Conservation (phyloP, 352 stramenopile genomes). For the Aphanomyces stellatus region DNA sequence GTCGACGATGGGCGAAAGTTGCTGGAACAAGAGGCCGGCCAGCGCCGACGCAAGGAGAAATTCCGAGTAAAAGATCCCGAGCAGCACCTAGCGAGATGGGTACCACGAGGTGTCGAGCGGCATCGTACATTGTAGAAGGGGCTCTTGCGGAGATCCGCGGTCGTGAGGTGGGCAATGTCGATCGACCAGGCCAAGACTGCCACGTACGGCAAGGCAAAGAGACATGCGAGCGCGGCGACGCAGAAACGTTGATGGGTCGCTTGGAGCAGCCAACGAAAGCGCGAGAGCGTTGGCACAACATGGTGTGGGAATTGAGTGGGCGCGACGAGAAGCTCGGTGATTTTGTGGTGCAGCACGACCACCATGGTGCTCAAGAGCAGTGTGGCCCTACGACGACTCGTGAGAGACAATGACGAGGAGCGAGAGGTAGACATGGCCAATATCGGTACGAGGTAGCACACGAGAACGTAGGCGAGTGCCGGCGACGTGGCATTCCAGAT, state of each 20-base stretch:
- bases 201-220: background rate
- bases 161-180: background rate
- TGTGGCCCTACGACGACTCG: background rate
- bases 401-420: background rate
- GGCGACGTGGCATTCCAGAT: background rate
- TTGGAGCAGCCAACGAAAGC: background rate
- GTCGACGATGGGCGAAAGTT: no score
- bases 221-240: background rate
- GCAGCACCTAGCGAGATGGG: no score
- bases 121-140: no score
- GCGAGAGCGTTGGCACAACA: background rate
- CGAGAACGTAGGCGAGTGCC: background rate
- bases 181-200: background rate
- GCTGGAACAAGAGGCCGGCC: no score
- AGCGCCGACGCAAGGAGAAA: no score
- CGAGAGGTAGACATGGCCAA: background rate
- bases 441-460: background rate
- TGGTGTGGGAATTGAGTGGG: background rate
- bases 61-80: no score
- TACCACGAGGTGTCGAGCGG: no score
- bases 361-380: background rate
- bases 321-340: background rate
- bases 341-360: background rate
- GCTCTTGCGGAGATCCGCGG: no score
- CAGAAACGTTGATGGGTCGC: background rate